These are phyloP conservation scores for Barnettozyma sp. DNA, from an alignment of 805 yeast species.

Conservation along the genomic window DNA sequence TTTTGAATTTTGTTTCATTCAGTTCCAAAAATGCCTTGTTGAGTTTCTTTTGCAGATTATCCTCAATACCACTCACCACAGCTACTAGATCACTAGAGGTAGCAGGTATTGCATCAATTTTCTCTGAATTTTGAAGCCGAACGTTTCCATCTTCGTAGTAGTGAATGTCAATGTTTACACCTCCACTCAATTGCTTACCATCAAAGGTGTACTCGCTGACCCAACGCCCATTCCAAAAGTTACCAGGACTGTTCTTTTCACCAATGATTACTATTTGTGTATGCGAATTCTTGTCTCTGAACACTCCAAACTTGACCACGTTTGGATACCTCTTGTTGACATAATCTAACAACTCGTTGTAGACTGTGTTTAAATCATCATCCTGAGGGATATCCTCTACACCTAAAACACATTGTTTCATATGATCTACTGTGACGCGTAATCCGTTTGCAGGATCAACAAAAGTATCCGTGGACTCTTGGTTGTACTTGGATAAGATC, in stretches of 20 bases:
- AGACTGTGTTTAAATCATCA: slow-evolving; percentile 14
- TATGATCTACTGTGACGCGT: slow-evolving; percentile 54
- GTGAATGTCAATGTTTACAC: slow-evolving; percentile 67
- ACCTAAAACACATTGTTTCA: slow-evolving; percentile 42
- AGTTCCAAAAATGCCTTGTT: slow-evolving; percentile 59
- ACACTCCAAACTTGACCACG: slow-evolving; percentile 38
- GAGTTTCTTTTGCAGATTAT: slow-evolving; percentile 49
- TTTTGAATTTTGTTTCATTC: slow-evolving; percentile 78
- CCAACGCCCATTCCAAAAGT: slow-evolving; percentile 91
- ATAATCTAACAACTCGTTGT: slow-evolving; percentile 34
- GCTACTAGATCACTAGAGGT: slow-evolving; percentile 28
- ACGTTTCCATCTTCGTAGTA: slow-evolving; percentile 97
- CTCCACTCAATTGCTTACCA: slow-evolving; percentile 39
- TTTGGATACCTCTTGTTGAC: slow-evolving; percentile 64
- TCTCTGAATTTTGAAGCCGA: slow-evolving; percentile 48
- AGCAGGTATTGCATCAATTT: slow-evolving; percentile 21
- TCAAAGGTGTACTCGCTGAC: slow-evolving; percentile 50
- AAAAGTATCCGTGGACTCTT: slow-evolving; percentile 39
- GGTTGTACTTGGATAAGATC: slow-evolving; percentile 44
- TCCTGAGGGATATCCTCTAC: slow-evolving; percentile 35
- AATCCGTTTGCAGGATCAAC: slow-evolving; percentile 44
- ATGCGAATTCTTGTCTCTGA: slow-evolving; percentile 26
- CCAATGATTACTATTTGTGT: slow-evolving; percentile 59
- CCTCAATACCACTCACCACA: slow-evolving; percentile 51
- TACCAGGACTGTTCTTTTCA: slow-evolving; percentile 61